These are phyloP conservation scores for Dittrichia graveolens DNA, from an alignment of 129 eudicot species.

Conservation along the genomic window DNA sequence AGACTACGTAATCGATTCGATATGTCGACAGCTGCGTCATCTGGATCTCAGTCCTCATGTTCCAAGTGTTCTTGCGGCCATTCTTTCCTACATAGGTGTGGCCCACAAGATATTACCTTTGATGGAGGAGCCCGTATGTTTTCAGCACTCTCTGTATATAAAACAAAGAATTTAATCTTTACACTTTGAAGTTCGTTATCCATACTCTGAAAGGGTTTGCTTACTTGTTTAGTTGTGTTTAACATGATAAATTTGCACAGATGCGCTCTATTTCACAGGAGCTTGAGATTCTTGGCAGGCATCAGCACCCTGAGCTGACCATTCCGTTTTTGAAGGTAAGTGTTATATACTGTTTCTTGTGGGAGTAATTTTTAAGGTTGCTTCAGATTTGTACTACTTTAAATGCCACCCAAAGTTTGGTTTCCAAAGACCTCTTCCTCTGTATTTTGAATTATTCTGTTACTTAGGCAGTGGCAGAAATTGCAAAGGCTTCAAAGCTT, in stretches of 20 bases:
- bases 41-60: conserved; percentile 91
- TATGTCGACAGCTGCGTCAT: conserved; percentile 90
- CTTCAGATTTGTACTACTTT: background rate
- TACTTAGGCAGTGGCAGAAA: conserved; percentile 84
- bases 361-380: background rate
- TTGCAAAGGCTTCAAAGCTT: conserved; percentile 78
- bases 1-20: conserved; percentile 84
- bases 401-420: background rate
- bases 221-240: conserved; percentile 7
- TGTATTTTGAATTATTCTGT: conserved; percentile 3
- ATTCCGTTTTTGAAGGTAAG: conserved; percentile 76
- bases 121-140: conserved; percentile 93
- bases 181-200: background rate
- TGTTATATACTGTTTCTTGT: conserved; percentile 1
- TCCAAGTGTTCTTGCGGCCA: conserved; percentile 81
- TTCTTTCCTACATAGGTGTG: conserved; percentile 88
- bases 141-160: background rate
- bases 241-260: conserved; percentile 47
- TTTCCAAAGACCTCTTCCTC: background rate
- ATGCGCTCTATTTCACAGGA: conserved; percentile 89
- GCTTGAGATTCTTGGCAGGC: conserved; percentile 97
- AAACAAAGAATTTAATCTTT: background rate
- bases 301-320: conserved; percentile 83
- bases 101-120: conserved; percentile 86
- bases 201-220: too few relatives aligned